Base-by-base conservation (phyloP, 257 asterid genomes). In the Gardenia jasminoides region DNA sequence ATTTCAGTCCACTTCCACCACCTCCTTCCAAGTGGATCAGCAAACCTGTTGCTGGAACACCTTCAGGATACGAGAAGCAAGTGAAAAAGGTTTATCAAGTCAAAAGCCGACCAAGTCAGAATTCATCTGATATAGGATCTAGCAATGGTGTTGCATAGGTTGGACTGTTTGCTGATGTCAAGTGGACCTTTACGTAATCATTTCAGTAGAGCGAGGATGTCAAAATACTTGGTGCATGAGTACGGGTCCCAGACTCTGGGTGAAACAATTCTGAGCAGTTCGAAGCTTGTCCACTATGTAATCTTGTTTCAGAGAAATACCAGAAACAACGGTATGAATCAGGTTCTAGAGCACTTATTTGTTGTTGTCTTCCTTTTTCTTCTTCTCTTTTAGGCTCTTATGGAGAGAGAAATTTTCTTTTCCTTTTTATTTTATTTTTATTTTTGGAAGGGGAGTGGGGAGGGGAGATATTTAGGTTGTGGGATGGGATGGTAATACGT, bases 21-120 rank as follows among this genome's bases (percentile, higher is more conserved):
- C 98, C 94, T n/a, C 97, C 97, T 39, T 80, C 90, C 39, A 86
- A 86, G 73, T 94, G 97, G 97, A 89, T 88, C 19, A 64, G 80
- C 72, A 86, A 85, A 61, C 91, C 82, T 33, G 86, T 81, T 36
- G 80, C 64, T 46, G 88, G 85, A 75, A 48, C 70, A 68, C 76
- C 80, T 66, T 69, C 62, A 2, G 91, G 78, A 65, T 78, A 69
- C 2, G 88, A 87, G 73, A 78, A 80, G 80, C 94, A 77, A 82
- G 89, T 78, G 79, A 92, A 89, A 86, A 79, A 82, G 85, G 89
- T 89, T 74, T 93, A 93, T 80, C 92, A 82, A 84, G 85, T 88
- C 30, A 93, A 90, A 77, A 81, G 10, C 61, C 85, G 79, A 46
- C 58, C 83, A 59, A 52, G 74, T 54, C 87, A 75, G 80, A 78